phyloP scores from a whole-genome alignment of 2,329 filamentous ascomycete species.

The Boeremia exigua region DNA sequence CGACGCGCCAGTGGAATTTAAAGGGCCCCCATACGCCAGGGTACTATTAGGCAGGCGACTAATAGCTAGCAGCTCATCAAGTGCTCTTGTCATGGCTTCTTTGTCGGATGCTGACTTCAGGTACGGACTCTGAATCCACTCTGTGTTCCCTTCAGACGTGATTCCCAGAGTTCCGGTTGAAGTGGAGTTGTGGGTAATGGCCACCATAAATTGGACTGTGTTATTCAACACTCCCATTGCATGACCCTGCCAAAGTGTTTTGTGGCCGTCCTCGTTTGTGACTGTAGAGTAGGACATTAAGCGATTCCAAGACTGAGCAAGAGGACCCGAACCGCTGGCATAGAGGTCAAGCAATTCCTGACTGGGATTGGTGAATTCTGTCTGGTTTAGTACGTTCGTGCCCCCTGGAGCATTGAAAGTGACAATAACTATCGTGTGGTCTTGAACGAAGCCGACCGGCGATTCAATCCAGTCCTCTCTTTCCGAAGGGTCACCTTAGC shows the following conservation, averaged over 20 bases:
- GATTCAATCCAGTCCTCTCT: conserved; percentile 29
- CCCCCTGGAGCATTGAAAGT: conserved; percentile 19
- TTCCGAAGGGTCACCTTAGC: conserved; percentile 20
- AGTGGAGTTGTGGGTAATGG: conserved; percentile 27
- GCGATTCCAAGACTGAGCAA: conserved; percentile 51
- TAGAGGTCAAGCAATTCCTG: conserved; percentile 22
- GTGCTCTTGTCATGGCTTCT: conserved; percentile 48
- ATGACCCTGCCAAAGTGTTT: conserved; percentile 47
- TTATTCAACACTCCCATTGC: conserved; percentile 39
- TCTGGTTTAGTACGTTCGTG: conserved; percentile 17
- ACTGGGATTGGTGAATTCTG: conserved; percentile 20
- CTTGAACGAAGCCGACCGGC: conserved; percentile 38
- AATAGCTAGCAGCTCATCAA: conserved; percentile 49
- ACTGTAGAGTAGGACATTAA: conserved; percentile 53
- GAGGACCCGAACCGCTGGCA: conserved; percentile 40
- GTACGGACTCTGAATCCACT: conserved; percentile 55
- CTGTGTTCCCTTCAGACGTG: conserved; percentile 37
- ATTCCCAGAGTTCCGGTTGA: conserved; percentile 29
- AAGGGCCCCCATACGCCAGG: conserved; percentile 19
- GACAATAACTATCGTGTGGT: conserved; percentile 26
- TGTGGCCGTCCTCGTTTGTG: conserved; percentile 43
- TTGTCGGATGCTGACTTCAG: conserved; percentile 53
- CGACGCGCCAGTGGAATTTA: conserved; percentile 49
- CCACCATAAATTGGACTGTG: conserved; percentile 22
- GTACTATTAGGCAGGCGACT: conserved; percentile 20